Percentiles rank a stretch among this genome's conserved stretches.
Evolutionary conservation across 352 stramenopile species (phyloP).

Genomic region (Phytopythium kandeliae): DNA sequence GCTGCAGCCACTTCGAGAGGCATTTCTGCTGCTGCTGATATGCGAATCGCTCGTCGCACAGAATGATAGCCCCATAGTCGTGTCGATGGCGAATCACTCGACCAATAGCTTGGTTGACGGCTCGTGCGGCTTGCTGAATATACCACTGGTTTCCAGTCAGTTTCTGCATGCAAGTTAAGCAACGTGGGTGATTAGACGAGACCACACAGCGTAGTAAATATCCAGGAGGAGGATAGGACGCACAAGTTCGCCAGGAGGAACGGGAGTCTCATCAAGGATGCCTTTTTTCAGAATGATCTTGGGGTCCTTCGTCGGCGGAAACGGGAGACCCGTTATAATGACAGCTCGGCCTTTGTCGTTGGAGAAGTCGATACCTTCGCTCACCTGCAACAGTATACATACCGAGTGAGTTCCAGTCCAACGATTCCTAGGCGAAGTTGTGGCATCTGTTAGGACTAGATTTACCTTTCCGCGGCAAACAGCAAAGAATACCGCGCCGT

Average conservation of each 20-base stretch:
- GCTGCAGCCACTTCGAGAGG: conserved; percentile 95
- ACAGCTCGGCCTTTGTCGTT: conserved; percentile 97
- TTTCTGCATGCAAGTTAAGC: conserved; percentile 39
- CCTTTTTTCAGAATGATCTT: conserved; percentile 98
- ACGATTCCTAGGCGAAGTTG: not conserved
- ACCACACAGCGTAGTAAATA: not conserved
- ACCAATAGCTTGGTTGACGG: conserved; percentile 99
- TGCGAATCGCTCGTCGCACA: conserved; percentile 96
- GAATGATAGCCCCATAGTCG: conserved; percentile 97
- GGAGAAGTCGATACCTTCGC: conserved; percentile 98
- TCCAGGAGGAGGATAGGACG: conserved; percentile 1
- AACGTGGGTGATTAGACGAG: conserved; percentile 2
- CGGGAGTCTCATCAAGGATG: conserved; percentile 88
- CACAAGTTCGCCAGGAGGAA: conserved; percentile 59
- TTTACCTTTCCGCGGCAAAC: conserved; percentile 96
- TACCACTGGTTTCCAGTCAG: conserved; percentile 98
- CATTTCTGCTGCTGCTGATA: conserved; percentile 87
- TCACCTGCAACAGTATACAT: conserved; percentile 59
- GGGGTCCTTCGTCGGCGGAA: conserved; percentile 95
- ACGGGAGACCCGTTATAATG: conserved; percentile 98
- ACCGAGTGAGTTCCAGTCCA: not conserved
- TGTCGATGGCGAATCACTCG: conserved; percentile 97
- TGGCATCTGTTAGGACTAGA: not conserved
- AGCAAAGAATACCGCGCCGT: conserved; percentile 95
- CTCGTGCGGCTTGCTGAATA: conserved; percentile 95